These are phyloP conservation scores for Podaxis sp. DNA, from an alignment of 768 basidiomycete genomes.

Conservation along the genomic window DNA sequence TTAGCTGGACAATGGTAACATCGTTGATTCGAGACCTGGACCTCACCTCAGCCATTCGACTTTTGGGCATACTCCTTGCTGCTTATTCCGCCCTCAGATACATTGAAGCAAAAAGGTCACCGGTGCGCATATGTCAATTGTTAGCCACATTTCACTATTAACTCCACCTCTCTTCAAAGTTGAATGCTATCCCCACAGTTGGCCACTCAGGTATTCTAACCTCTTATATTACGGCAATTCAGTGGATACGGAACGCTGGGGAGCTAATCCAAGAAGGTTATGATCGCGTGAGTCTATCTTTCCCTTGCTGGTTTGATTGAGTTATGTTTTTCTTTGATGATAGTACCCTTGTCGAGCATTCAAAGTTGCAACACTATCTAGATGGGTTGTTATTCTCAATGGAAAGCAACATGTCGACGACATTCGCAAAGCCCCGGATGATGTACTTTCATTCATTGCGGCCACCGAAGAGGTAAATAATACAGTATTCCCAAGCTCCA, in stretches of 20 bases:
- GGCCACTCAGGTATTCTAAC: not conserved
- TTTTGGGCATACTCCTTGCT: not conserved
- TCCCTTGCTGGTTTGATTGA: not conserved
- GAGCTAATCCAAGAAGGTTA: constrained; percentile 11
- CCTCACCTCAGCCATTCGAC: not conserved
- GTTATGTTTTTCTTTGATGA: not conserved
- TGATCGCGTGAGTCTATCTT: constrained; percentile 2
- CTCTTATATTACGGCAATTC: not conserved
- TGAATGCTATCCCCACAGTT: not conserved
- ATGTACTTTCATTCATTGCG: constrained; percentile 20
- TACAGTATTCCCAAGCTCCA: not conserved
- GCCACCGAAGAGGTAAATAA: constrained; percentile 6
- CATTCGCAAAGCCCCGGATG: constrained; percentile 26
- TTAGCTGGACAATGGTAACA: no score
- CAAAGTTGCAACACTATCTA: constrained; percentile 16
- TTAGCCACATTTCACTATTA: not conserved
- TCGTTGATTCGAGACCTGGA: not conserved
- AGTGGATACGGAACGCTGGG: not conserved
- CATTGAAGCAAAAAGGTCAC: not conserved
- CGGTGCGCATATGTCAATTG: not conserved
- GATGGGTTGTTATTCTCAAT: constrained; percentile 28
- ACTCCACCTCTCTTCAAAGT: not conserved
- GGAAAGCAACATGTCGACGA: constrained; percentile 28
- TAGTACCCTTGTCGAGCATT: constrained; percentile 11
- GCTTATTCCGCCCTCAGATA: not conserved